Conservation (phyloP, 805 yeast genomes). For the Yarrowia sp. region DNA sequence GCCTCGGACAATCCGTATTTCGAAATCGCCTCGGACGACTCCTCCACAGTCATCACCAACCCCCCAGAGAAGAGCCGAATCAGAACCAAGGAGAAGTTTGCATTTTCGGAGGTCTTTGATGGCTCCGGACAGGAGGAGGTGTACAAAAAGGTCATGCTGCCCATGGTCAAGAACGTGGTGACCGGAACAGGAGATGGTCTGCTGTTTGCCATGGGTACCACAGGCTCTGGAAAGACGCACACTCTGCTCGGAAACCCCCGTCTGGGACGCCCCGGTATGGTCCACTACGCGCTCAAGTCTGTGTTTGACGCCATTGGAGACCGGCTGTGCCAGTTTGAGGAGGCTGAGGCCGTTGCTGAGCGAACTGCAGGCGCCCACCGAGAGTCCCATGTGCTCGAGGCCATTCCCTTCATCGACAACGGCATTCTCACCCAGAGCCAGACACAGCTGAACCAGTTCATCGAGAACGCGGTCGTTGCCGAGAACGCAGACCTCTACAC, state of each 20-base stretch:
- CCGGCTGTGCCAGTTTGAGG: constrained; percentile 32
- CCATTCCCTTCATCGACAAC: constrained; percentile 3
- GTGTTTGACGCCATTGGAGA: constrained; percentile 38
- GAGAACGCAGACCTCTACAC: not conserved
- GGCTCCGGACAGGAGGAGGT: constrained; percentile 41
- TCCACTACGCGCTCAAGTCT: constrained; percentile 40
- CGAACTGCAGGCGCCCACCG: not conserved
- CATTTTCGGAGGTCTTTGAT: constrained; percentile 41
- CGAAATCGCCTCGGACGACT: constrained; percentile 32
- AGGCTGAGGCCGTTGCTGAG: constrained; percentile 12
- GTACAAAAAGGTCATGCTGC: constrained; percentile 40
- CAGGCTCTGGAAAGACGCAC: constrained; percentile 50
- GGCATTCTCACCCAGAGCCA: constrained; percentile 8
- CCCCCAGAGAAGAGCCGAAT: constrained; percentile 34
- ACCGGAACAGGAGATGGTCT: constrained; percentile 43
- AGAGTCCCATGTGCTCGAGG: constrained; percentile 11
- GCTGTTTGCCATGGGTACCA: constrained; percentile 52
- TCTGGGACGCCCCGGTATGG: constrained; percentile 42
- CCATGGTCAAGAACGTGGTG: constrained; percentile 38
- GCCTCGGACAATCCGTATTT: constrained; percentile 34
- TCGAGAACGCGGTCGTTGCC: constrained; percentile 1
- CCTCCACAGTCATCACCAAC: constrained; percentile 31
- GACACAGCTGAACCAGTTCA: constrained; percentile 5
- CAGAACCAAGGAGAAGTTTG: constrained; percentile 34
- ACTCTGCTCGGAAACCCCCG: constrained; percentile 35